Percentiles rank a stretch among this genome's conserved stretches.
Conservation (phyloP, 2,329 filamentous ascomycete species). For the Diaporthe amygdali region DNA sequence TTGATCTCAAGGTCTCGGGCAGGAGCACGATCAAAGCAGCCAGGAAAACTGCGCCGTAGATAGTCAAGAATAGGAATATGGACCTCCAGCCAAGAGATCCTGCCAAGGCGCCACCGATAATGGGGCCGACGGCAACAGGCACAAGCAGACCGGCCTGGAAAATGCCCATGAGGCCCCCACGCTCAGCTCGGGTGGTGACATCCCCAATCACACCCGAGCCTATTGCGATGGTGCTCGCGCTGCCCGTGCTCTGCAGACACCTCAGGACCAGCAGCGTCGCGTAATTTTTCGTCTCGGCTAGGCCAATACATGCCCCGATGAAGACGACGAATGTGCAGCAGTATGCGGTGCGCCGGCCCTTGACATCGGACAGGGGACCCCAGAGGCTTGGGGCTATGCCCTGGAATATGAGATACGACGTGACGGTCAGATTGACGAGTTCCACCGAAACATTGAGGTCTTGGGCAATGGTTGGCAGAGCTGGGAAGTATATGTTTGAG, state of each 20-base stretch:
- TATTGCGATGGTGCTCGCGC: slow-evolving; percentile 64
- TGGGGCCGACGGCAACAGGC: slow-evolving; percentile 42
- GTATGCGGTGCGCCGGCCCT: slow-evolving; percentile 60
- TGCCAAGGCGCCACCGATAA: slow-evolving; percentile 56
- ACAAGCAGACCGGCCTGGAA: slow-evolving; percentile 54
- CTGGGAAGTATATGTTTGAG: slow-evolving; percentile 57
- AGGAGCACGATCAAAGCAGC: slow-evolving; percentile 46
- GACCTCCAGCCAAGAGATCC: slow-evolving; percentile 55
- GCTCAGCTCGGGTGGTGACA: slow-evolving; percentile 64
- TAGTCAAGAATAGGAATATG: slow-evolving; percentile 59
- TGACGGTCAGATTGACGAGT: slow-evolving; percentile 56
- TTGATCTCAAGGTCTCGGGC: slow-evolving; percentile 47
- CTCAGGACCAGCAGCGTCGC: slow-evolving; percentile 57
- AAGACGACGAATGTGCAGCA: slow-evolving; percentile 58
- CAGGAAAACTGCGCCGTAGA: slow-evolving; percentile 40
- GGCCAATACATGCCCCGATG: slow-evolving; percentile 57
- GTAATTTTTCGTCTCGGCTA: slow-evolving; percentile 55
- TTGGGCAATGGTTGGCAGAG: slow-evolving; percentile 51
- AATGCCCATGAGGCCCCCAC: slow-evolving; percentile 64
- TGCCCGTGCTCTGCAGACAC: slow-evolving; percentile 62
- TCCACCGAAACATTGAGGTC: slow-evolving; percentile 50
- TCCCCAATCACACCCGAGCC: slow-evolving; percentile 66
- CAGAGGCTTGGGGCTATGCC: slow-evolving; percentile 56
- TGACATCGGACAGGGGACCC: slow-evolving; percentile 59
- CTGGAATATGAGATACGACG: slow-evolving; percentile 65